Evolutionary conservation across 768 basidiomycete species (phyloP).

Genomic region (Lactarius hatsudake): DNA sequence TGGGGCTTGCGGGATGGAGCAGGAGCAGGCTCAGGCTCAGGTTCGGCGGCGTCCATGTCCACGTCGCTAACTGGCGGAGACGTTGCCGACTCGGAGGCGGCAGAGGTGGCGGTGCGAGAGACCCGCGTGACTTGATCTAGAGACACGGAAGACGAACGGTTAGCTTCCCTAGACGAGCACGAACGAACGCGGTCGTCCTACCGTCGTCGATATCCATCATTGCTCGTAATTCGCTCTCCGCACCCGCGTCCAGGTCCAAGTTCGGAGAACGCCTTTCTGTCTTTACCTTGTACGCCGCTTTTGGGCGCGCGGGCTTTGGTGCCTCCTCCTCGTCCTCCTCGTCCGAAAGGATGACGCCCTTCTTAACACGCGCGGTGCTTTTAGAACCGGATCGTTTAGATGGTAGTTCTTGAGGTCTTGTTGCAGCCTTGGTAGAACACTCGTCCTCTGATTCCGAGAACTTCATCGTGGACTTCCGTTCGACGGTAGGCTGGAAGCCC

Average conservation of each 20-base stretch:
- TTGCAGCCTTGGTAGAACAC: not conserved
- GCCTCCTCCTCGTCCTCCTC: constrained; percentile 55
- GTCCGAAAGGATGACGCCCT: constrained; percentile 55
- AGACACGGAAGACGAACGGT: constrained; percentile 36
- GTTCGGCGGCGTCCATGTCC: constrained; percentile 30
- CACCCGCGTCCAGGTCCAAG: constrained; percentile 47
- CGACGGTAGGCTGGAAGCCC: constrained; percentile 31
- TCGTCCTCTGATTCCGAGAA: constrained; percentile 31
- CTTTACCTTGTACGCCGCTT: constrained; percentile 31
- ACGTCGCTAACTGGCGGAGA: constrained; percentile 30
- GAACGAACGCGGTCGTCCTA: constrained; percentile 27
- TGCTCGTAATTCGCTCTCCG: constrained; percentile 45
- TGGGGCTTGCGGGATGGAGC: constrained; percentile 37
- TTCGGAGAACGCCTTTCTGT: constrained; percentile 42
- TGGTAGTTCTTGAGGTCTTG: constrained; percentile 19
- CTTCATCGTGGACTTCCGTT: constrained; percentile 33
- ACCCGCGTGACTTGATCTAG: constrained; percentile 31
- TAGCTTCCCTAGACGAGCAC: constrained; percentile 5
- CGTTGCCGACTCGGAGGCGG: constrained; percentile 27
- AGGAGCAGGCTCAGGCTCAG: constrained; percentile 21
- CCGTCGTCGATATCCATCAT: constrained; percentile 82
- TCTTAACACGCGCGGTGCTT: constrained; percentile 41
- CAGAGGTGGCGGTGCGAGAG: constrained; percentile 1
- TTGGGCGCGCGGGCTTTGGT: constrained; percentile 37
- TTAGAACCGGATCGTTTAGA: constrained; percentile 18